phyloP scores from a whole-genome alignment of 768 basidiomycete genomes.

The Cystofilobasidium macerans region DNA sequence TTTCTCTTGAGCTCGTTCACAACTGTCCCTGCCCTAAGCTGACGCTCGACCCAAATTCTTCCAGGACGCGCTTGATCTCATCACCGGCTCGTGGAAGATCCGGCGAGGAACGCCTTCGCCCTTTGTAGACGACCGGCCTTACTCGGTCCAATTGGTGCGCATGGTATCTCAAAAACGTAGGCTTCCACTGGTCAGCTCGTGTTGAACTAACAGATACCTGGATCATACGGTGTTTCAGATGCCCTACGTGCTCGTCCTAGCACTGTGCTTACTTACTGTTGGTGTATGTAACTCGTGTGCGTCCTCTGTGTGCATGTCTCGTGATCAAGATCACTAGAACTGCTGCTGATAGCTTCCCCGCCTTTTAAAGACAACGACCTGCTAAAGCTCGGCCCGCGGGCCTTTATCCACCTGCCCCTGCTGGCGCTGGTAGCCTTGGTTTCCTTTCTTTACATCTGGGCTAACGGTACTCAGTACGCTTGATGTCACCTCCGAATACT shows the following conservation, averaged over 20 bases:
- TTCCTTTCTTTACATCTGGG: slow-evolving; percentile 58
- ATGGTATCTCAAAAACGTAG: background rate
- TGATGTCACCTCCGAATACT: background rate
- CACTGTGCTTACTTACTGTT: slow-evolving; percentile 60
- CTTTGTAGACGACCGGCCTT: slow-evolving; percentile 66
- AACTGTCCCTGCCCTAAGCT: background rate
- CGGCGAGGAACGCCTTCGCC: slow-evolving; percentile 59
- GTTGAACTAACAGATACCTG: slow-evolving; percentile 22
- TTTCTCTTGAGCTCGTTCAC: background rate
- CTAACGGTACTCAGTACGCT: slow-evolving; percentile 33
- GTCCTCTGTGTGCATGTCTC: slow-evolving; percentile 34
- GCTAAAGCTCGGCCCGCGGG: background rate
- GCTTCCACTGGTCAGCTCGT: background rate
- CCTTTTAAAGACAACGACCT: background rate
- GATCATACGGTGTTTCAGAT: slow-evolving; percentile 45
- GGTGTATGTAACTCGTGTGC: slow-evolving; percentile 57
- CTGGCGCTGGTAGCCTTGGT: slow-evolving; percentile 54
- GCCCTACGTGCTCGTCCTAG: slow-evolving; percentile 69
- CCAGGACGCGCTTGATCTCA: slow-evolving; percentile 88
- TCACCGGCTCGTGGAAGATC: slow-evolving; percentile 86
- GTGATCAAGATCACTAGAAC: no score
- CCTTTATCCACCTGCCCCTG: slow-evolving; percentile 61
- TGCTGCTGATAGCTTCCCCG: background rate
- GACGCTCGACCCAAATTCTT: background rate
- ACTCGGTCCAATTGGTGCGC: slow-evolving; percentile 68